These are phyloP conservation scores for Nemania sp. DNA, from an alignment of 2,329 filamentous ascomycete genomes.

Conservation along the genomic window DNA sequence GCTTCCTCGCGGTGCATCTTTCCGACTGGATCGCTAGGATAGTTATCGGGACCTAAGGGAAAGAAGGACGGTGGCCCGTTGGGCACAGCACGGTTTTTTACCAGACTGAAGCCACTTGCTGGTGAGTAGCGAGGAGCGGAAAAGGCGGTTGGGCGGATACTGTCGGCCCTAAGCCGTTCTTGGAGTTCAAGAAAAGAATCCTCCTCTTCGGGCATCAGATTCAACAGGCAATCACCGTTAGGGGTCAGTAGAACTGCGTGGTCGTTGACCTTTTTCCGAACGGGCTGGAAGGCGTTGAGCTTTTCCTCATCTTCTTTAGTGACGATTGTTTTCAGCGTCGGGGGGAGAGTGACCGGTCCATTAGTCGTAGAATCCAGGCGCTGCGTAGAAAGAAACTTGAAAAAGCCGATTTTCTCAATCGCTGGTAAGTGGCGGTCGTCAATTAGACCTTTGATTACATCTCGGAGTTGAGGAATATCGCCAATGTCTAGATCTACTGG, in stretches of 20 bases:
- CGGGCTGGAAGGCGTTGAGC: conserved; percentile 59
- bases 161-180: conserved; percentile 53
- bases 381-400: conserved; percentile 43
- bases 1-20: conserved; percentile 70
- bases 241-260: conserved; percentile 73
- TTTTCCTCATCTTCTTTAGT: conserved; percentile 58
- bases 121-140: conserved; percentile 58
- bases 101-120: conserved; percentile 61
- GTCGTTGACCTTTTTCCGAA: conserved; percentile 66
- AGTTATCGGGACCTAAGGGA: conserved; percentile 51
- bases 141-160: conserved; percentile 59
- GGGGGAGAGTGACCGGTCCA: conserved; percentile 39
- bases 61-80: conserved; percentile 67
- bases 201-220: conserved; percentile 70
- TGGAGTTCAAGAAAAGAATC: conserved; percentile 72
- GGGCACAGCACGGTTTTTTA: conserved; percentile 66
- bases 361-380: conserved; percentile 40
- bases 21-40: conserved; percentile 60
- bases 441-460: conserved; percentile 46
- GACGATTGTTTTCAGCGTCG: conserved; percentile 51
- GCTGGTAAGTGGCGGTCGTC: conserved; percentile 41
- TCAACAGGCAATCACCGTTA: conserved; percentile 75
- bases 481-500: conserved; percentile 39
- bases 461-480: conserved; percentile 38
- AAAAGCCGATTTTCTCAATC: conserved; percentile 44